Conservation (phyloP, 768 basidiomycete genomes). For the Boletus rubropictus region DNA sequence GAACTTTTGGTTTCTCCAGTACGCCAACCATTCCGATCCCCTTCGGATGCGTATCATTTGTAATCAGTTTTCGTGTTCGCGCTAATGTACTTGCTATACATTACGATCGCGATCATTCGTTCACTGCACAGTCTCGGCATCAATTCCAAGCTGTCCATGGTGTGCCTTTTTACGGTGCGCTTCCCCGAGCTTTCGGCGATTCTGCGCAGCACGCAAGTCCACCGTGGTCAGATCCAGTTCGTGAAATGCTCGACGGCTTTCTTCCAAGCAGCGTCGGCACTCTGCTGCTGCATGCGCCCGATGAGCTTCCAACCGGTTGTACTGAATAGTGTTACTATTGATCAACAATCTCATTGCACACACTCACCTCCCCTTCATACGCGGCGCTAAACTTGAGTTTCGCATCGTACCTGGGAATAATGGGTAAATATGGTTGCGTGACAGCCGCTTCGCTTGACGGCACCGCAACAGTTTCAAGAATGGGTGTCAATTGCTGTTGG, state of each 20-base stretch:
- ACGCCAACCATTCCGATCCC: slow-evolving; percentile 62
- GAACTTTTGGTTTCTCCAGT: slow-evolving; percentile 67
- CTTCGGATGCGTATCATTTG: slow-evolving; percentile 63
- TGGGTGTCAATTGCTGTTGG: slow-evolving; percentile 1
- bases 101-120: slow-evolving; percentile 24
- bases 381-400: slow-evolving; percentile 26
- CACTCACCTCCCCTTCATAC: slow-evolving; percentile 25
- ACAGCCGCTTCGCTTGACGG: slow-evolving; percentile 16
- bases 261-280: slow-evolving; percentile 35
- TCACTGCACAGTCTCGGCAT: slow-evolving; percentile 29
- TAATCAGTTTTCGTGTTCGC: slow-evolving; percentile 49
- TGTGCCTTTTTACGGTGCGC: slow-evolving; percentile 57
- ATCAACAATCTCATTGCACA: neutral
- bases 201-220: slow-evolving; percentile 55
- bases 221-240: slow-evolving; percentile 57
- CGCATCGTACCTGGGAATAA: slow-evolving; percentile 28
- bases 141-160: slow-evolving; percentile 56
- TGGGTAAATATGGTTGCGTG: slow-evolving; percentile 30
- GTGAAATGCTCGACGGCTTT: slow-evolving; percentile 45
- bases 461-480: slow-evolving; percentile 11
- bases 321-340: slow-evolving; percentile 17
- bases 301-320: slow-evolving; percentile 34
- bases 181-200: slow-evolving; percentile 52
- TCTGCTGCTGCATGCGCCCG: slow-evolving; percentile 38
- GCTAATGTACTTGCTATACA: slow-evolving; percentile 18